Base-by-base conservation (phyloP, 805 yeast genomes). In the Candida gorgasii region DNA sequence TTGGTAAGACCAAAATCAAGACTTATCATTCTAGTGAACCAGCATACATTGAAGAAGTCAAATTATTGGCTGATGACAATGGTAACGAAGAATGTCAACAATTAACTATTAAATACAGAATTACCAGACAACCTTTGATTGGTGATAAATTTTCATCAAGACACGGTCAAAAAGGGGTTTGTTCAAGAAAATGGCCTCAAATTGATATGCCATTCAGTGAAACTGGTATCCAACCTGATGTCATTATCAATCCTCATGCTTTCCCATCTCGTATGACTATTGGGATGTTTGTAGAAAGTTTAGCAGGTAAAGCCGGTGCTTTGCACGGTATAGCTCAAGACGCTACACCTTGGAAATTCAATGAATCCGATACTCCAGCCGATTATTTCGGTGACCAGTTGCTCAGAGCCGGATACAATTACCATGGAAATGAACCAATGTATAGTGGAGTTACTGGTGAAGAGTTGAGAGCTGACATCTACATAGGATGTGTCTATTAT, bases 201-300 rank as follows among this genome's bases (percentile, higher is more conserved):
- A 75, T 88, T 49, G 98, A 93, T 65, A 82, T 93, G 96, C 99
- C 99, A 42, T 93, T 93, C 73, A 79, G 89, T 51, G 99, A 93
- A 69, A 74, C 87, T 24, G 99, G 99, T 57, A 92, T 93, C 48
- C 96, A 87, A 64, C 99, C 99, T 2, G 99, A 93, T 69, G 86
- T 93, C 54, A 93, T 93, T 60, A 93, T 93, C 60, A 93, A 93
- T 64, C 99, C 99, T 3, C 99, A 92, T 65, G 99, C 98, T 52
- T 93, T 92, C 92, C 99, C 99, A 55, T 92, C 98, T 37, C 93
- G 99, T 75, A 93, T 93, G 99, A 93, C 99, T 9, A 92, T 93
- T 67, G 99, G 99, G 73, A 93, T 93, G 98, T 93, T 93, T 69
- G 97, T 93, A 37, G 99, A 93, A 69, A 86, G 95, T 41, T 69